These are phyloP conservation scores for Kwoniella bestiolae DNA, from an alignment of 768 basidiomycete species.

Conservation along the genomic window DNA sequence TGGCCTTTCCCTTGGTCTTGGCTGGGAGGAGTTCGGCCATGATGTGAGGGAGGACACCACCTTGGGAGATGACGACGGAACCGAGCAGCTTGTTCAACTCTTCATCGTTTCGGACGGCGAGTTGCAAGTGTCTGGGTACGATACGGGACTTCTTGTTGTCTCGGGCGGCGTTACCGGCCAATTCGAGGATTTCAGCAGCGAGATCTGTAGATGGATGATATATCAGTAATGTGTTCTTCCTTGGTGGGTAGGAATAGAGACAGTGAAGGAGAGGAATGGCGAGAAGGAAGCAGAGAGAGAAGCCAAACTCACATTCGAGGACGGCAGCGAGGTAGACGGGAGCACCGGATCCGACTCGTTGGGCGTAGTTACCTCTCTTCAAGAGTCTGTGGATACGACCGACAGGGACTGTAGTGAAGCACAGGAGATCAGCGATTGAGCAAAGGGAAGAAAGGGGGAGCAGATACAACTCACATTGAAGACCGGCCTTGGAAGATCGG, in stretches of 20 bases:
- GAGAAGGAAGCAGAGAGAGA: too few species aligned
- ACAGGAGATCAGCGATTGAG: slow-evolving; percentile 53
- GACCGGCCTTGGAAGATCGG: slow-evolving; percentile 66
- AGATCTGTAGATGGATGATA: slow-evolving; percentile 73
- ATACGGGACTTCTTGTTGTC: slow-evolving; percentile 92
- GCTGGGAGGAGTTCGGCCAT: slow-evolving; percentile 66
- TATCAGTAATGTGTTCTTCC: too few species aligned
- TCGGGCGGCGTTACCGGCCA: slow-evolving; percentile 76
- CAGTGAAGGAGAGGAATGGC: background rate
- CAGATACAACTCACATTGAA: slow-evolving; percentile 51
- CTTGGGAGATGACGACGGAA: slow-evolving; percentile 85
- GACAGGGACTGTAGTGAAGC: slow-evolving; percentile 69
- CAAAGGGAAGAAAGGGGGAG: slow-evolving; percentile 63
- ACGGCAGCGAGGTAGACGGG: slow-evolving; percentile 90
- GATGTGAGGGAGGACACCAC: slow-evolving; percentile 79
- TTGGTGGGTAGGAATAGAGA: too few species aligned
- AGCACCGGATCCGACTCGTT: slow-evolving; percentile 86
- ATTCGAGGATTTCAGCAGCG: slow-evolving; percentile 89
- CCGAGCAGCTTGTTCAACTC: slow-evolving; percentile 81
- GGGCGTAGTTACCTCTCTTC: slow-evolving; percentile 80
- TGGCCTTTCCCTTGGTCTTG: slow-evolving; percentile 55
- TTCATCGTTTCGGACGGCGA: slow-evolving; percentile 90
- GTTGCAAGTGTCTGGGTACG: slow-evolving; percentile 87
- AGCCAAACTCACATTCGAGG: slow-evolving; percentile 65
- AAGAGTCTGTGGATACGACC: slow-evolving; percentile 89